Evolutionary conservation across 1,284 basidiomycete genomes (phyloP).

Genomic region (Naganishia albida): DNA sequence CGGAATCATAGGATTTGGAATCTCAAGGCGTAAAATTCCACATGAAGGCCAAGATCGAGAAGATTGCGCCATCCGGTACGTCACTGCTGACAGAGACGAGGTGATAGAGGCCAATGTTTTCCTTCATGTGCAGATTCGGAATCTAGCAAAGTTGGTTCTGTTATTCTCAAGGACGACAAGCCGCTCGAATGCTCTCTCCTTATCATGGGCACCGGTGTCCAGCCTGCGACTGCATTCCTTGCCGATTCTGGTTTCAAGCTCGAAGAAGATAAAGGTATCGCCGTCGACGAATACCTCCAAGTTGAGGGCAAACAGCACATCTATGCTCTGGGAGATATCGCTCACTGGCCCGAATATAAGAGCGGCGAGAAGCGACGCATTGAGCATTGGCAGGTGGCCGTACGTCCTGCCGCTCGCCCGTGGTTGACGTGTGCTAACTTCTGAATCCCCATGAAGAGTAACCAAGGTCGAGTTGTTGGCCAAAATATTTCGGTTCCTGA

Average conservation of each 20-base stretch:
- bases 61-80: constrained; percentile 64
- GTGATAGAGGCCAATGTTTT: constrained; percentile 30
- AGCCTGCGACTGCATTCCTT: constrained; percentile 79
- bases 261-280: constrained; percentile 77
- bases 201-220: constrained; percentile 86
- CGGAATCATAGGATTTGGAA: constrained; percentile 65
- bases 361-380: constrained; percentile 57
- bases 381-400: constrained; percentile 85
- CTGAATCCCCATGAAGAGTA: constrained; percentile 69
- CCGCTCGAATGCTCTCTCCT: constrained; percentile 75
- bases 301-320: constrained; percentile 67
- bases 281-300: constrained; percentile 75
- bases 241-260: constrained; percentile 65
- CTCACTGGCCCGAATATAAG: constrained; percentile 68
- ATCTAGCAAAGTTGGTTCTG: constrained; percentile 55
- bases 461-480: constrained; percentile 81
- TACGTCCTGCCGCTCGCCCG: constrained; percentile 36
- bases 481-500: constrained; percentile 64
- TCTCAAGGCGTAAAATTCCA: constrained; percentile 81
- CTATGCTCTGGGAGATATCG: constrained; percentile 90
- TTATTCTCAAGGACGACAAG: constrained; percentile 68
- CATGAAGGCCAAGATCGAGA: constrained; percentile 72
- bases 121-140: constrained; percentile 42
- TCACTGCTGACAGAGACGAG: not conserved
- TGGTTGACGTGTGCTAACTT: constrained; percentile 27